Base-by-base conservation (phyloP, 371 early-diverging fungal genomes). In the Apophysomyces variabilis region DNA sequence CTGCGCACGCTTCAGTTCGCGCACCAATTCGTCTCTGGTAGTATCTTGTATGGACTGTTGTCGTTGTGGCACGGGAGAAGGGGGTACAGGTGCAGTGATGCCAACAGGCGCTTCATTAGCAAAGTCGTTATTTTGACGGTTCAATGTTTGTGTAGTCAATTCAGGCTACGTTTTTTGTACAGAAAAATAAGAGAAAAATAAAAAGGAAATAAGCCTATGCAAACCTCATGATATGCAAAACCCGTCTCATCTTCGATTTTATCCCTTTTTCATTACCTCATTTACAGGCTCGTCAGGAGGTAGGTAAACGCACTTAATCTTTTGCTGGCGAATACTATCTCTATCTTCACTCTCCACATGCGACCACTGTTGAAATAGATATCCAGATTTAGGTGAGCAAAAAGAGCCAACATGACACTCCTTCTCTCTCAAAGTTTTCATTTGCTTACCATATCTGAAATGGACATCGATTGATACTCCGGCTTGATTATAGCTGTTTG, bases 401-500 rank as follows among this genome's bases (percentile, higher is more conserved):
- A 13, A 4, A 13, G 12, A 16, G 13, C 16, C 46, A 18, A 13
- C n/a, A n/a, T 18, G 9, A 7, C 11, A n/a, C 8, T 16, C 3
- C 21, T 9, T 8, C 54, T 26, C n/a, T 21, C 21, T 8, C 21
- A 18, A 18, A 9, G 8, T 13, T 13, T 13, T 45, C 46, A 45
- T 6, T 45, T 13, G n/a, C 21, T 50, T 21, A 50, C 54, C 54
- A 50, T 50, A 18, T 50, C 54, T 21, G 54, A 50, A 21, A 50
- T 50, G 21, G 54, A 50, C 54, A 50, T 4, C 56, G 32, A 38
- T 57, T 80, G 77, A 32, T 75, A 75, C 18, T 79, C 77, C 14
- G 86, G 78, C 14, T 88, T 83, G 57, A 95, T 88, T 61, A 82
- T 79, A 46, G 96, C 86, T 44, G 90, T 91, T 73, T 92, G 92